Percentiles rank a stretch among this genome's conserved stretches.
phyloP scores from a whole-genome alignment of 2,329 filamentous ascomycete species.

The Botrytis squamosa region DNA sequence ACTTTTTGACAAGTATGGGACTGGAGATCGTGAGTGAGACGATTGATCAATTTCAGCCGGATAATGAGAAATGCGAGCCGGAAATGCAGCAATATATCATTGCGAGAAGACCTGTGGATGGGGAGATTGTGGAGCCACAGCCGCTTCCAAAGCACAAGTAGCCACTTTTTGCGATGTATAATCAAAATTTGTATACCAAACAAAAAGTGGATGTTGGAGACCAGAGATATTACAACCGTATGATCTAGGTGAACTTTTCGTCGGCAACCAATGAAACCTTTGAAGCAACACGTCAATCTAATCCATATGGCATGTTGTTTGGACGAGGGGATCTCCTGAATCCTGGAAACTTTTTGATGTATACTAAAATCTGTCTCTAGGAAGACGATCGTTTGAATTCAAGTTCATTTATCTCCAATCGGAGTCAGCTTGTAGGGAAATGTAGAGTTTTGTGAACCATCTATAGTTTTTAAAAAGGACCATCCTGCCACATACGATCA shows the following conservation, averaged over 20 bases:
- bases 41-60: constrained; percentile 31
- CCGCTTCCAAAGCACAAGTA: constrained; percentile 19
- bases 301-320: not conserved
- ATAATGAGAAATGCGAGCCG: constrained; percentile 27
- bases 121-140: constrained; percentile 11
- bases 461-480: not conserved
- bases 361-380: not conserved
- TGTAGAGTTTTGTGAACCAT: not conserved
- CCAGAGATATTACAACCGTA: not conserved
- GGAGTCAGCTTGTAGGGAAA: fast-evolving
- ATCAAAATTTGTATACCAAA: not conserved
- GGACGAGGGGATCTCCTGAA: not conserved
- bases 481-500: not conserved
- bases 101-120: constrained; percentile 18
- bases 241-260: not conserved
- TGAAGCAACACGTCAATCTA: not conserved
- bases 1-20: constrained; percentile 31
- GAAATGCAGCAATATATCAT: constrained; percentile 25
- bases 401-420: not conserved
- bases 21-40: constrained; percentile 32
- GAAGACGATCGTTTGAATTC: not conserved
- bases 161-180: not conserved
- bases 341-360: not conserved
- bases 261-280: not conserved
- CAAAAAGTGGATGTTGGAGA: not conserved